Percentiles rank a stretch among this genome's conserved stretches.
Conservation (phyloP, 345 rosid genomes). For the Eucalyptus sp. region DNA sequence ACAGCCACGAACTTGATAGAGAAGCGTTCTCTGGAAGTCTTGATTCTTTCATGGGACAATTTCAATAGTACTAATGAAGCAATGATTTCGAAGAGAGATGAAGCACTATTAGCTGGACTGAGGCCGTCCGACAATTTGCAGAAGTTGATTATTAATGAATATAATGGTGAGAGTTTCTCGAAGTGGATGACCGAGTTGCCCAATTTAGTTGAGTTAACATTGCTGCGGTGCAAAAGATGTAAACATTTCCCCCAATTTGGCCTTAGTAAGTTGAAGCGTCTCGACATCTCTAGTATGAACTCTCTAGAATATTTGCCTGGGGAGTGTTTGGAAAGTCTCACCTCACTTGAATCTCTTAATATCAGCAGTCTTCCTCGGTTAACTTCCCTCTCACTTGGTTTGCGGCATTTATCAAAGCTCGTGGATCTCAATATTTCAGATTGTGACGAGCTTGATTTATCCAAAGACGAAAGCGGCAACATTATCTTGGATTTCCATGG, state of each 20-base stretch:
- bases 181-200: neutral
- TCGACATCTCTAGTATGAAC: fast-evolving
- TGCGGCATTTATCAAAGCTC: no score
- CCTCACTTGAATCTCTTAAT: neutral
- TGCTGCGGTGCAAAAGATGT: slow-evolving; percentile 1
- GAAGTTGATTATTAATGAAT: fast-evolving
- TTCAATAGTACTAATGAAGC: no score
- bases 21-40: neutral
- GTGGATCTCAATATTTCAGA: fast-evolving
- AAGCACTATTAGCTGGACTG: neutral
- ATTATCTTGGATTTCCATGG: no score
- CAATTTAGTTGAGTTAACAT: neutral
- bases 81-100: fast-evolving
- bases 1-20: fast-evolving
- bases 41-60: fast-evolving
- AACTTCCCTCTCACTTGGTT: neutral
- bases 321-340: neutral
- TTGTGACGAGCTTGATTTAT: no score
- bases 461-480: no score
- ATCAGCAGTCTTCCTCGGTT: neutral
- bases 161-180: neutral
- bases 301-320: neutral
- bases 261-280: no score
- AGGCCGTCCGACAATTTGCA: neutral
- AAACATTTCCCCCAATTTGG: neutral